These are phyloP conservation scores for Verbena officinalis DNA, from an alignment of 257 asterid species.

Conservation along the genomic window DNA sequence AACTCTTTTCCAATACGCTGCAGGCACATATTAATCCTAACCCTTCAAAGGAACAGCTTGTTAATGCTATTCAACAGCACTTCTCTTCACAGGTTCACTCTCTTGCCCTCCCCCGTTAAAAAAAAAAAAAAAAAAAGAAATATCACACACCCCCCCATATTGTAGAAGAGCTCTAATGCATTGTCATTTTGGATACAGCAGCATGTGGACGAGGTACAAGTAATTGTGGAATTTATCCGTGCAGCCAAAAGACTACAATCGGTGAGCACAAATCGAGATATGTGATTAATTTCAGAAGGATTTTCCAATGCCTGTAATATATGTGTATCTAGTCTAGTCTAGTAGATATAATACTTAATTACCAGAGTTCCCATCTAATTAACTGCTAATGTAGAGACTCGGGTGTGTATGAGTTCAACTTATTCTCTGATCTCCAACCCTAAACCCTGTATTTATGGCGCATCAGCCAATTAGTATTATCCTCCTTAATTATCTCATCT, in stretches of 20 bases:
- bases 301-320: conserved; percentile 38
- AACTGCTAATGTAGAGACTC: conserved; percentile 51
- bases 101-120: neutral
- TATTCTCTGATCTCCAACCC: conserved; percentile 31
- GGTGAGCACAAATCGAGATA: conserved; percentile 43
- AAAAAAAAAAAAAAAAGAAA: no score
- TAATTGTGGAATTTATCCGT: conserved; percentile 75
- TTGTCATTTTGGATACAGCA: conserved; percentile 35
- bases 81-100: conserved; percentile 71
- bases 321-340: conserved; percentile 24
- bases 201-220: conserved; percentile 85
- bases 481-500: conserved; percentile 15
- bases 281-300: conserved; percentile 32
- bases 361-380: conserved; percentile 49
- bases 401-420: conserved; percentile 38
- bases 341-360: conserved; percentile 31
- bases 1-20: conserved; percentile 1
- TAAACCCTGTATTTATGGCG: conserved; percentile 44
- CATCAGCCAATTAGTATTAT: conserved; percentile 24
- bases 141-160: neutral
- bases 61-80: conserved; percentile 71
- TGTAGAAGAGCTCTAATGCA: conserved; percentile 1
- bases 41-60: conserved; percentile 76
- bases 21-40: conserved; percentile 65
- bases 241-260: conserved; percentile 75